Evolutionary conservation across 1,139 yeast genomes (phyloP).

Genomic region (Zhuliangozyma parablackwelliae): DNA sequence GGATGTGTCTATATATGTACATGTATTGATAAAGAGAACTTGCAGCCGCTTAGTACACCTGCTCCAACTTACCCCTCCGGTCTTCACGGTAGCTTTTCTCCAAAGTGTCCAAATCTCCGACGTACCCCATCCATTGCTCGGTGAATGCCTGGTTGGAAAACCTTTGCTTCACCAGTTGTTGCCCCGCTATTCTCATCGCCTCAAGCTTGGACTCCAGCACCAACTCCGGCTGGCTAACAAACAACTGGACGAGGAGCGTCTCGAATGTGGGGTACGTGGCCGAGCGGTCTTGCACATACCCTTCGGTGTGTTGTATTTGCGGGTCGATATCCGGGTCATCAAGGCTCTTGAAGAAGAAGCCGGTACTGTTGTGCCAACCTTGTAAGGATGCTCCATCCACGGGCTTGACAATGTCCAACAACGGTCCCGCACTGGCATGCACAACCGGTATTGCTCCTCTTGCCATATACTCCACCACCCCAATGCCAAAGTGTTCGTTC

Average conservation of each 20-base stretch:
- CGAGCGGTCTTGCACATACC: constrained; percentile 9
- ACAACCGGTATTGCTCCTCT: constrained; percentile 84
- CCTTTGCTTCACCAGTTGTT: constrained; percentile 46
- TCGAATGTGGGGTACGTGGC: constrained; percentile 38
- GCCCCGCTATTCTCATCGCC: constrained; percentile 50
- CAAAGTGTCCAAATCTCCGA: constrained; percentile 32
- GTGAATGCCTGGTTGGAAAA: constrained; percentile 70
- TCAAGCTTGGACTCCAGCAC: constrained; percentile 29
- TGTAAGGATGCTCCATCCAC: constrained; percentile 11
- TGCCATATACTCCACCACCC: constrained; percentile 89
- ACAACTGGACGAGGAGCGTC: constrained; percentile 31
- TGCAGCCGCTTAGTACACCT: constrained; percentile 25
- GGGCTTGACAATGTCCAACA: constrained; percentile 66
- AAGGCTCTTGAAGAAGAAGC: constrained; percentile 63
- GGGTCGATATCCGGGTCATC: constrained; percentile 62
- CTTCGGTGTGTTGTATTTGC: constrained; percentile 9
- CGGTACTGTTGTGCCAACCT: constrained; percentile 47
- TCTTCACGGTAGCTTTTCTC: constrained; percentile 37
- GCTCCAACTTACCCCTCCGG: constrained; percentile 34
- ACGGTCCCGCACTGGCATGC: constrained; percentile 93
- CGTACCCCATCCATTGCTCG: constrained; percentile 50
- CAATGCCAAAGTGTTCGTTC: constrained; percentile 99
- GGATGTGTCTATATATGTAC: constrained; percentile 7
- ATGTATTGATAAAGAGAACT: too few species aligned
- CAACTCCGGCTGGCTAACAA: constrained; percentile 38